phyloP scores from a whole-genome alignment of 1,284 basidiomycete species.

The Neonothopanus nambi region DNA sequence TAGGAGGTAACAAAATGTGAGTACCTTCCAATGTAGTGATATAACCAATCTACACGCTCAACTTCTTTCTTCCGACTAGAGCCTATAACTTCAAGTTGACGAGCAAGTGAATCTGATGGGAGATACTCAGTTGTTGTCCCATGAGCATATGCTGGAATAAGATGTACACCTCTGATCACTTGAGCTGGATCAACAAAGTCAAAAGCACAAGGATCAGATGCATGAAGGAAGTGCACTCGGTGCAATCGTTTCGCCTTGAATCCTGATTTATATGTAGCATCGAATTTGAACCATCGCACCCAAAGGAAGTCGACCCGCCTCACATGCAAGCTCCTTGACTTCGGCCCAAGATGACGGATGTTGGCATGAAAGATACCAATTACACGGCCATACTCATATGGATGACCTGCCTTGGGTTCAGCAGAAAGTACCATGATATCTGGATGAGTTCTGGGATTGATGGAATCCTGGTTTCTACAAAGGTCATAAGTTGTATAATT shows the following conservation, averaged over 20 bases:
- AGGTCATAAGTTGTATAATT: slow-evolving; percentile 28
- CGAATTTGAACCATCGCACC: background rate
- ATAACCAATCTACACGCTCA: slow-evolving; percentile 23
- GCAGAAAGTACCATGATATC: slow-evolving; percentile 22
- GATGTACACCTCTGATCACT: slow-evolving; percentile 1
- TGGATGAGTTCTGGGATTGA: slow-evolving; percentile 21
- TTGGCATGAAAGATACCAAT: slow-evolving; percentile 35
- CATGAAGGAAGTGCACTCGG: background rate
- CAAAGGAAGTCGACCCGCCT: background rate
- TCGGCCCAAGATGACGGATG: slow-evolving; percentile 18
- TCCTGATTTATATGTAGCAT: background rate
- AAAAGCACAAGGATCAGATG: background rate
- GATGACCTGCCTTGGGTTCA: slow-evolving; percentile 17
- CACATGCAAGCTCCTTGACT: background rate
- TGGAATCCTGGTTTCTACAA: slow-evolving; percentile 22
- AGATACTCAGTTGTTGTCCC: slow-evolving; percentile 23
- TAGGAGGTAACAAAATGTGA: no score
- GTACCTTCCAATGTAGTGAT: no score
- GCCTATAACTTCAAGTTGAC: background rate
- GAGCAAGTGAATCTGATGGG: slow-evolving; percentile 3
- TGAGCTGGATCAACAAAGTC: slow-evolving; percentile 2
- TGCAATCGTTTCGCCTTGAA: slow-evolving; percentile 11
- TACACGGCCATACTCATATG: slow-evolving; percentile 37
- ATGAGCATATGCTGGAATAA: slow-evolving; percentile 8
- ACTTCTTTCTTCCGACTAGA: background rate